phyloP scores from a whole-genome alignment of 1,139 yeast species.

The Suhomyces maxii region DNA sequence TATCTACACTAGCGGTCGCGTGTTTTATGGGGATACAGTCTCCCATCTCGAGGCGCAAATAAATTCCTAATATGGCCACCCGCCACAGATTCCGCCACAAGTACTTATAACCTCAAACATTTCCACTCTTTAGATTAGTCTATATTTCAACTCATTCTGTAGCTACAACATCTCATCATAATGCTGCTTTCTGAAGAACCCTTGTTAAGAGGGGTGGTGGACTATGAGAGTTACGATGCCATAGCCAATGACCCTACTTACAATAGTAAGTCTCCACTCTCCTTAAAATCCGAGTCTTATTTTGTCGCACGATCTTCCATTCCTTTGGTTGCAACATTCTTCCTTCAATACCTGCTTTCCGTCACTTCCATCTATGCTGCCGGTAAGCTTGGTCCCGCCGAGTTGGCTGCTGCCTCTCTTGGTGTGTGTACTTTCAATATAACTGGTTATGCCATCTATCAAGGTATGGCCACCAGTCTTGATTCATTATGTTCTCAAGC shows the following conservation, averaged over 20 bases:
- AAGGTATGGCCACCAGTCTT: constrained; percentile 45
- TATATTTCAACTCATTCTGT: not conserved
- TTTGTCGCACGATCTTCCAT: constrained; percentile 31
- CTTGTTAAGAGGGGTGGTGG: constrained; percentile 29
- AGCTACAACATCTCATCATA: not conserved
- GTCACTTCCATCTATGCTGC: constrained; percentile 37
- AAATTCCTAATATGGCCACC: too few relatives aligned
- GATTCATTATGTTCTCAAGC: constrained; percentile 46
- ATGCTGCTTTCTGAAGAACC: constrained; percentile 39
- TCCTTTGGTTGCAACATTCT: constrained; percentile 37
- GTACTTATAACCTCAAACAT: not conserved
- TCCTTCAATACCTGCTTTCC: constrained; percentile 34
- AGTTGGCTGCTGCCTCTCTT: constrained; percentile 38
- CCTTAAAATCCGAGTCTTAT: constrained; percentile 23
- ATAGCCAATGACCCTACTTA: not conserved
- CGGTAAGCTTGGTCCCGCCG: constrained; percentile 34
- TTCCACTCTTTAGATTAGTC: not conserved
- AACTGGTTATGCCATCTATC: constrained; percentile 36
- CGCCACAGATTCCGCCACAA: not conserved
- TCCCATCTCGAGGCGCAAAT: too few relatives aligned
- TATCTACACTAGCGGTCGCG: too few relatives aligned
- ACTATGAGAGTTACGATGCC: constrained; percentile 16
- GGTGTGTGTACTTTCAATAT: constrained; percentile 39
- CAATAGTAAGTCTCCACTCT: not conserved
- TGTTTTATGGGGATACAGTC: too few relatives aligned